These are phyloP conservation scores for Fusarium liriodendri DNA, from an alignment of 2,329 filamentous ascomycete genomes.

Conservation along the genomic window DNA sequence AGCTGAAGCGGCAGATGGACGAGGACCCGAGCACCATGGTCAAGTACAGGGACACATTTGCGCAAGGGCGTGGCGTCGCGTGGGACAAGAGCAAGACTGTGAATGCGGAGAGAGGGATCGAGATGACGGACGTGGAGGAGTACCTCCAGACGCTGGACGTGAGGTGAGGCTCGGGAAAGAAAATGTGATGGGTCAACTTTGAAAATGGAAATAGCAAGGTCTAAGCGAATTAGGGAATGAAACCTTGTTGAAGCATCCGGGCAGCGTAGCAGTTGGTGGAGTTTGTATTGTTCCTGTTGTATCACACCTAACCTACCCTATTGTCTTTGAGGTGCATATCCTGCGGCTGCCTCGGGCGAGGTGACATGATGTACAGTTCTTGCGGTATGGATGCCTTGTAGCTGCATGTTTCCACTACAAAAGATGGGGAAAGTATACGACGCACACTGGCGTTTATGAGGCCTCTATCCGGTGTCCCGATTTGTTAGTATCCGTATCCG, in stretches of 20 bases:
- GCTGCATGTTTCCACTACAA: background rate
- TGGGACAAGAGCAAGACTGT: constrained; percentile 67
- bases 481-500: constrained; percentile 7
- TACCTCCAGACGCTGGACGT: constrained; percentile 48
- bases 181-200: background rate
- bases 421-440: background rate
- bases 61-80: constrained; percentile 65
- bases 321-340: background rate
- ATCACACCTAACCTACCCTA: background rate
- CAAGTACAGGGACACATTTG: constrained; percentile 73
- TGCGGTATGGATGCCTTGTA: background rate
- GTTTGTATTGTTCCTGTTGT: background rate
- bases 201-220: background rate
- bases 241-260: background rate
- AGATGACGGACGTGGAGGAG: constrained; percentile 54
- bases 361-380: background rate
- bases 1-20: constrained; percentile 58
- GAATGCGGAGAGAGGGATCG: constrained; percentile 62
- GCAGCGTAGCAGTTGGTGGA: constrained; percentile 4
- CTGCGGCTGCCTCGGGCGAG: background rate
- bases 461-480: background rate
- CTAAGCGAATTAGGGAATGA: background rate
- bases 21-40: constrained; percentile 61
- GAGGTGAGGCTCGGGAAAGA: constrained; percentile 18
- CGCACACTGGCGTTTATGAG: background rate